Conservation (phyloP, 139 green algal genomes). For the Raphidocelis subcapitata region DNA sequence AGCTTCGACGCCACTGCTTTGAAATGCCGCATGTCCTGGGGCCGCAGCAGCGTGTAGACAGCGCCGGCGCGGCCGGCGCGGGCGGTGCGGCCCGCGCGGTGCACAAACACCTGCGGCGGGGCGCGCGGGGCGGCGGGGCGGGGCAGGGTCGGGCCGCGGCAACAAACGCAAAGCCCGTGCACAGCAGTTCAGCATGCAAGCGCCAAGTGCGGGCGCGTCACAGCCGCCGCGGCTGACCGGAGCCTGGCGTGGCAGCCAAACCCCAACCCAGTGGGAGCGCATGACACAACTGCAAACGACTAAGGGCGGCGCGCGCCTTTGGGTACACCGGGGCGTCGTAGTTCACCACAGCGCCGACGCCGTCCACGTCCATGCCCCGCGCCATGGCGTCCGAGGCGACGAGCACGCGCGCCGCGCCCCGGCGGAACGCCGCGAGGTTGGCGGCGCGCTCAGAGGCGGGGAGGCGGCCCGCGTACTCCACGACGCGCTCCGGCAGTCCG, state of each 20-base stretch:
- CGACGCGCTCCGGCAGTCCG: constrained; percentile 37
- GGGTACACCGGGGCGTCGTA: constrained; percentile 88
- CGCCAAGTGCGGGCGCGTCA: too few species aligned
- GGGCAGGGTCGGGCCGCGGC: background rate
- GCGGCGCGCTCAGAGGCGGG: constrained; percentile 11
- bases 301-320: constrained; percentile 63
- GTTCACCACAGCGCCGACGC: constrained; percentile 72
- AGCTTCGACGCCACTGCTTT: constrained; percentile 39
- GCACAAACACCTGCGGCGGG: constrained; percentile 40
- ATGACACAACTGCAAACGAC: too few species aligned
- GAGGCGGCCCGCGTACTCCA: constrained; percentile 61
- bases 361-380: constrained; percentile 83
- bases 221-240: too few species aligned
- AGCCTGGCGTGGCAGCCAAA: too few species aligned
- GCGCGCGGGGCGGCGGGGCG: background rate
- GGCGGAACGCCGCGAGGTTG: constrained; percentile 46
- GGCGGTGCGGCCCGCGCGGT: constrained; percentile 79
- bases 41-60: constrained; percentile 76
- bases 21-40: constrained; percentile 87
- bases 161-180: too few species aligned
- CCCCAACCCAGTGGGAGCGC: too few species aligned
- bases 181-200: too few species aligned
- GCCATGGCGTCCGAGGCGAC: constrained; percentile 89
- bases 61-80: constrained; percentile 64
- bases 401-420: constrained; percentile 54